A percentile compares a stretch with the other conserved stretches of the same genome.
Evolutionary conservation across 2,329 filamentous ascomycete genomes (phyloP).

Genomic region (Claviceps purpurea): DNA sequence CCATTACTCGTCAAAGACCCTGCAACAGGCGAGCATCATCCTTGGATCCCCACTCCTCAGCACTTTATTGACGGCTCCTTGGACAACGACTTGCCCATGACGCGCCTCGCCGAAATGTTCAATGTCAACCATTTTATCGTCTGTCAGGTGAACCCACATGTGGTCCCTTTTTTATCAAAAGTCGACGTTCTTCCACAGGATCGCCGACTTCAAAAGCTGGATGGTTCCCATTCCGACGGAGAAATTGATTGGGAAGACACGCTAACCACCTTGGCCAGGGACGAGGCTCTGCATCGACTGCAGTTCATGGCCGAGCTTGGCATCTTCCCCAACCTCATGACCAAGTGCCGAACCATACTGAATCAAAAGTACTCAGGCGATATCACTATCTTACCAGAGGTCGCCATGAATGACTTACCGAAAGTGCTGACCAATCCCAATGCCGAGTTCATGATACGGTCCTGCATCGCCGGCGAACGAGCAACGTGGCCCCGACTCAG

Average conservation of each 20-base stretch:
- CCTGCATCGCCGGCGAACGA: constrained; percentile 63
- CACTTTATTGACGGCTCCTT: constrained; percentile 91
- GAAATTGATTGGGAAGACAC: constrained; percentile 49
- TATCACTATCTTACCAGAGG: constrained; percentile 81
- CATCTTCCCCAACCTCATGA: constrained; percentile 64
- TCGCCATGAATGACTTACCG: constrained; percentile 60
- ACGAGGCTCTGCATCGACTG: constrained; percentile 68
- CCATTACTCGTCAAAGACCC: constrained; percentile 76
- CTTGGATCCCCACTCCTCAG: constrained; percentile 78
- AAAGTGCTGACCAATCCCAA: constrained; percentile 74
- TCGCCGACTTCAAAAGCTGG: constrained; percentile 12
- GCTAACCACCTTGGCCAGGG: constrained; percentile 60
- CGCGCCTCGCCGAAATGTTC: constrained; percentile 82
- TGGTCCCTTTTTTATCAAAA: constrained; percentile 70
- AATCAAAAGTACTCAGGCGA: constrained; percentile 89
- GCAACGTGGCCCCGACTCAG: constrained; percentile 88
- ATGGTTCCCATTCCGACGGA: constrained; percentile 15
- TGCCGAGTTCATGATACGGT: constrained; percentile 70
- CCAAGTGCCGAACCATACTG: constrained; percentile 67
- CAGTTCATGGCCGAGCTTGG: constrained; percentile 70
- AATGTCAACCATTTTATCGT: constrained; percentile 98
- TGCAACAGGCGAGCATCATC: constrained; percentile 58
- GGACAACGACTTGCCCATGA: constrained; percentile 88
- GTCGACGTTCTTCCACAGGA: constrained; percentile 47
- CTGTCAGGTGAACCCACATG: constrained; percentile 90